Evolutionary conservation across 768 basidiomycete species (phyloP).

Genomic region (Suillus clintonianus): DNA sequence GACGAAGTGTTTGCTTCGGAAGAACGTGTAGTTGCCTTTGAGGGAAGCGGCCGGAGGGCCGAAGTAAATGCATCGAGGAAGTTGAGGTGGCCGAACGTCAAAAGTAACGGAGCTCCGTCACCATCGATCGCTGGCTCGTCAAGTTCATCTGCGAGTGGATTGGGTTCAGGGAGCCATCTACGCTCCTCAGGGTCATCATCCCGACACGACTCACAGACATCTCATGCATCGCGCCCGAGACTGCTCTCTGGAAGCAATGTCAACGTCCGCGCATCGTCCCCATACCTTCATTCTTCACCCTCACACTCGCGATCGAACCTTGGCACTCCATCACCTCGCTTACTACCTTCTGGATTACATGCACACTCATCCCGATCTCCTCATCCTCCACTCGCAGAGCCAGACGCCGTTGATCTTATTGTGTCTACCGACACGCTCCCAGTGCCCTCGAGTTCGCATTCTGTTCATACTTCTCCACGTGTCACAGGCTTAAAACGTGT

Average conservation of each 20-base stretch:
- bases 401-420: constrained; percentile 89
- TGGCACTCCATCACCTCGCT: constrained; percentile 6
- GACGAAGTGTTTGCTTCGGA: constrained; percentile 7
- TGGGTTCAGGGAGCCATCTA: not conserved
- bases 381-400: constrained; percentile 26
- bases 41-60: constrained; percentile 9
- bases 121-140: not conserved
- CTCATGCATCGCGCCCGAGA: constrained; percentile 11
- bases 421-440: constrained; percentile 37
- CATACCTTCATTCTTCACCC: constrained; percentile 13
- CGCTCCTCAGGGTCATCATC: not conserved
- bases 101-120: not conserved
- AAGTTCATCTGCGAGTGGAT: constrained; percentile 5
- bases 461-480: constrained; percentile 16
- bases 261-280: constrained; percentile 14
- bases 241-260: constrained; percentile 4
- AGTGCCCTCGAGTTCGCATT: constrained; percentile 17
- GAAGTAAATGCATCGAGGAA: constrained; percentile 39
- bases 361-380: not conserved
- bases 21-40: constrained; percentile 9
- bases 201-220: constrained; percentile 12
- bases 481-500: constrained; percentile 24
- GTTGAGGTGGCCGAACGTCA: constrained; percentile 46
- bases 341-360: not conserved
- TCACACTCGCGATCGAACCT: constrained; percentile 13